Evolutionary conservation across 2,329 filamentous ascomycete species (phyloP).

Genomic region (Microcyclospora pomicola): DNA sequence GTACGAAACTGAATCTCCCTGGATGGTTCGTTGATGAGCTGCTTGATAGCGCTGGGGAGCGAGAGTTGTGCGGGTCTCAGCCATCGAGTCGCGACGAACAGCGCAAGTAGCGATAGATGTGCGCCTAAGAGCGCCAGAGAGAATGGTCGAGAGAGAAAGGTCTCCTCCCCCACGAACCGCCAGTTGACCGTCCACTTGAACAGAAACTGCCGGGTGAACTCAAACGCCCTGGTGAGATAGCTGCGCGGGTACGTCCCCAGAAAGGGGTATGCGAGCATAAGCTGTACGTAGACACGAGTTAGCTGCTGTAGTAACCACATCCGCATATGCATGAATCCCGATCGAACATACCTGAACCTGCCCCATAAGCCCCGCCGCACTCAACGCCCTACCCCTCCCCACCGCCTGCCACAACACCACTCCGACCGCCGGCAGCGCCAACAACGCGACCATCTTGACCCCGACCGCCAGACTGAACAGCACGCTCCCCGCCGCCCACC

Average conservation of each 20-base stretch:
- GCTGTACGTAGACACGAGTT: constrained; percentile 22
- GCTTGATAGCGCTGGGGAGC: constrained; percentile 40
- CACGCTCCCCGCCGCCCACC: constrained; percentile 60
- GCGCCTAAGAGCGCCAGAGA: constrained; percentile 50
- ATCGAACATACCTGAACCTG: constrained; percentile 56
- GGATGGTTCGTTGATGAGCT: constrained; percentile 32
- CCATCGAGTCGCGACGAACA: constrained; percentile 59
- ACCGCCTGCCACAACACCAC: constrained; percentile 60
- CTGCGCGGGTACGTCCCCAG: constrained; percentile 47
- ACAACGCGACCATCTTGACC: constrained; percentile 87
- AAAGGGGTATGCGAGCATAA: constrained; percentile 53
- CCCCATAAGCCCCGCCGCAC: constrained; percentile 55
- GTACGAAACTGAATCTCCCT: constrained; percentile 43
- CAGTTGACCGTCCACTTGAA: constrained; percentile 99
- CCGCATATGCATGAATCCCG: not conserved
- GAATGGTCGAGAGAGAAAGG: constrained; percentile 61
- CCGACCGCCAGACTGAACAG: constrained; percentile 68
- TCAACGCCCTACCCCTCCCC: constrained; percentile 52
- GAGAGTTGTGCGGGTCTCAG: constrained; percentile 51
- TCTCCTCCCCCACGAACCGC: constrained; percentile 78
- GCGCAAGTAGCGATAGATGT: constrained; percentile 51
- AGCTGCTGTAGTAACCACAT: not conserved
- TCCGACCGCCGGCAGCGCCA: constrained; percentile 69
- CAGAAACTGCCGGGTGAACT: constrained; percentile 79
- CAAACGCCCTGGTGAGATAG: constrained; percentile 74